Evolutionary conservation across 345 rosid genomes (phyloP).

Genomic region (Excoecaria cochinchinensis): DNA sequence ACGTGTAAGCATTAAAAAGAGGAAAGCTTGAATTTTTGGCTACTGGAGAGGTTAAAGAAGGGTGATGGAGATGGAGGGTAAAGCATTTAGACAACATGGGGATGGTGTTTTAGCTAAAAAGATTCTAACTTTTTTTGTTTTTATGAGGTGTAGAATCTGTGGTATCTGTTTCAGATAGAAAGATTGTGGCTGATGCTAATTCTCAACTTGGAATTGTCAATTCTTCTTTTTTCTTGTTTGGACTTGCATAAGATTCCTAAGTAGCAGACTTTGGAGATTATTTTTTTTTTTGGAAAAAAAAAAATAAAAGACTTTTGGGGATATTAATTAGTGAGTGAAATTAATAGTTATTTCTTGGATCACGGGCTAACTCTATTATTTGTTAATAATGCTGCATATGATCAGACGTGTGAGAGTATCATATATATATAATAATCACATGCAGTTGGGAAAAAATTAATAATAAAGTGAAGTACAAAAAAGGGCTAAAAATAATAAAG

Average conservation of each 20-base stretch:
- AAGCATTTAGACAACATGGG: constrained; percentile 59
- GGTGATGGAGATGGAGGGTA: constrained; percentile 46
- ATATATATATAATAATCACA: neutral
- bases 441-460: neutral
- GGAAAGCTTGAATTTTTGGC: constrained; percentile 19
- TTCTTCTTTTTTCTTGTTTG: neutral
- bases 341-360: neutral
- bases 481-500: too few species aligned
- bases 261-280: neutral
- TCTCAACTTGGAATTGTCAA: constrained; percentile 10
- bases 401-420: neutral
- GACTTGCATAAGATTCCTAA: constrained; percentile 7
- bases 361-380: neutral
- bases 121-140: constrained; percentile 14
- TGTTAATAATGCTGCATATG: neutral
- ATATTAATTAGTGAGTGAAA: neutral
- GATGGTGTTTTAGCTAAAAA: constrained; percentile 9
- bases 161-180: constrained; percentile 26
- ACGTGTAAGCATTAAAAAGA: constrained; percentile 1
- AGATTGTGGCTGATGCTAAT: constrained; percentile 9
- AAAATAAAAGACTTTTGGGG: too few species aligned
- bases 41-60: constrained; percentile 23
- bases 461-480: too few species aligned
- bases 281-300: too few species aligned
- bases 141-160: constrained; percentile 32